Evolutionary conservation across 345 rosid species (phyloP).

Genomic region (Eucalyptus pumila): DNA sequence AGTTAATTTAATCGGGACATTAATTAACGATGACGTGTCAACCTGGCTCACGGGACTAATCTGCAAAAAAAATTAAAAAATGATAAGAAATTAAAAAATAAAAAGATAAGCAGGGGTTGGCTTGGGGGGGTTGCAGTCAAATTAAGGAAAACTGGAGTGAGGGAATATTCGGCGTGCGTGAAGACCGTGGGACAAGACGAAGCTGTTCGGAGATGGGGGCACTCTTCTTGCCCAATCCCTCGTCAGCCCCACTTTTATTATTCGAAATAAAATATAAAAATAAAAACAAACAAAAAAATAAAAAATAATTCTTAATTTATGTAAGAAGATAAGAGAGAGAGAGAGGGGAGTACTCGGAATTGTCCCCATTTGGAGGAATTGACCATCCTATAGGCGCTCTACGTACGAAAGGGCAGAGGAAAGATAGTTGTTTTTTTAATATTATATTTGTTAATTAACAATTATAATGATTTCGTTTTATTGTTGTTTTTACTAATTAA

Average conservation of each 20-base stretch:
- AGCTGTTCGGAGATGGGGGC: not conserved
- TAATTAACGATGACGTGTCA: not conserved
- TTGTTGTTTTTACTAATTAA: not conserved
- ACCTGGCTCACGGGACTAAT: not conserved
- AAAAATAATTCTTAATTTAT: not conserved
- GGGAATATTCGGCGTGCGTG: not conserved
- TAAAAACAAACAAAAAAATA: not conserved
- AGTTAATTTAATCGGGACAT: not conserved
- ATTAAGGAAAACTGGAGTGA: not conserved
- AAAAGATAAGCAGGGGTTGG: not conserved
- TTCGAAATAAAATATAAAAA: too few relatives aligned
- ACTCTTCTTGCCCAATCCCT: not conserved
- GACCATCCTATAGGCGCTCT: not conserved
- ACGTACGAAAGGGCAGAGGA: not conserved
- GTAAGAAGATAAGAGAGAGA: not conserved
- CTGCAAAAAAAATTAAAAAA: not conserved
- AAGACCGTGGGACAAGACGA: not conserved
- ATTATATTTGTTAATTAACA: not conserved
- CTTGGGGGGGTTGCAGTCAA: not conserved
- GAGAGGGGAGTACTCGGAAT: not conserved
- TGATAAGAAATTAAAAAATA: not conserved
- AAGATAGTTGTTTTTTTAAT: not conserved
- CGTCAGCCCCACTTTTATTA: not conserved
- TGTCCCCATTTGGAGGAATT: not conserved
- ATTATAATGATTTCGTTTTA: not conserved